phyloP scores from a whole-genome alignment of 129 eudicot species.

The Tagetes patula region DNA sequence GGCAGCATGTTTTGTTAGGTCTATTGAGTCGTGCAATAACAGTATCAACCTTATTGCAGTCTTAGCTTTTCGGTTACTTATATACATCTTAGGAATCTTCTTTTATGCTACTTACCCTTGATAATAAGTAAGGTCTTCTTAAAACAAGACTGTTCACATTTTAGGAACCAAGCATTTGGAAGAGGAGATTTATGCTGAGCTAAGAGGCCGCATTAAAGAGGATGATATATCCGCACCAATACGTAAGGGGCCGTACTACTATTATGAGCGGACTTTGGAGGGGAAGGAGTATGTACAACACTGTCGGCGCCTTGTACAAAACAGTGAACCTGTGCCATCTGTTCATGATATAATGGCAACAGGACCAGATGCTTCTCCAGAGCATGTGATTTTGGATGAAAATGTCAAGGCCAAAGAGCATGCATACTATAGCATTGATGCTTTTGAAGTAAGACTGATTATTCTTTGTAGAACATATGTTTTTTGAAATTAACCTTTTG shows the following conservation, averaged over 20 bases:
- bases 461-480: slow-evolving; percentile 14
- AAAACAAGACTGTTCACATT: slow-evolving; percentile 14
- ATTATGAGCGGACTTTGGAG: slow-evolving; percentile 75
- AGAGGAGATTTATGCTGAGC: slow-evolving; percentile 69
- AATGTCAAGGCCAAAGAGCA: slow-evolving; percentile 75
- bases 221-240: slow-evolving; percentile 84
- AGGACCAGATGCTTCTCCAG: slow-evolving; percentile 85
- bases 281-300: slow-evolving; percentile 87
- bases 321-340: slow-evolving; percentile 38
- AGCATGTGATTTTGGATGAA: slow-evolving; percentile 81
- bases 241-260: slow-evolving; percentile 77
- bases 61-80: slow-evolving; percentile 6
- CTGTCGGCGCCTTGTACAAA: slow-evolving; percentile 64
- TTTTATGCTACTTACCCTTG: background rate
- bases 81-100: slow-evolving; percentile 4
- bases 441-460: slow-evolving; percentile 54
- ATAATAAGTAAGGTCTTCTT: background rate
- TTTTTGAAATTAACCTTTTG: slow-evolving; percentile 1
- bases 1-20: background rate
- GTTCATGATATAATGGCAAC: slow-evolving; percentile 78
- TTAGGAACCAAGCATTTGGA: slow-evolving; percentile 77
- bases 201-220: slow-evolving; percentile 82
- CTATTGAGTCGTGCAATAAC: background rate
- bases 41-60: slow-evolving; percentile 11
- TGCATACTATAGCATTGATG: slow-evolving; percentile 61